Base-by-base conservation (phyloP, 768 basidiomycete genomes). In the Exsudoporus frostii region DNA sequence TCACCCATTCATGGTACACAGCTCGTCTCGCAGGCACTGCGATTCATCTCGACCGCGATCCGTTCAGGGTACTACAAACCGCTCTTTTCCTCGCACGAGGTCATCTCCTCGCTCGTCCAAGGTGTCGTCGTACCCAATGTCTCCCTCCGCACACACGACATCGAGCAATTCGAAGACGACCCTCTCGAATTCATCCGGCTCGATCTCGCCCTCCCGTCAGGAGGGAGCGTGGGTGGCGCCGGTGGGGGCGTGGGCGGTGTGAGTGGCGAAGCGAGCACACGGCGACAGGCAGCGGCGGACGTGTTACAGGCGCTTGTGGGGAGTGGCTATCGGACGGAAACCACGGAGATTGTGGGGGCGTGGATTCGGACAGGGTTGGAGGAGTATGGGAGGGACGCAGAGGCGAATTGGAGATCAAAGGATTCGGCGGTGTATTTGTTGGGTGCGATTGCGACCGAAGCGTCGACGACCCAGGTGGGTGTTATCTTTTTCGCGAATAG, bases 91-190 rank as follows among this genome's bases (percentile, higher is more conserved):
- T 76, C 87, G 2, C 77, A 77, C n/a, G 86, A 88, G 1, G 93
- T 88, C 1, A 86, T 98, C 50, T 82, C 84, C 13, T 81, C 83
- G 3, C 84, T 99, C 51, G 83, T 92, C 6, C 85, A 93, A 69
- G 88, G 90, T 48, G 92, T 98, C 52, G 88, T 98, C 24, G 79
- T 98, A 25, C 94, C 96, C n/a, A 98, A 97, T 62, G 90, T 97
- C 53, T 76, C 82, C 14, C 76, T 98, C 14, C 82, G 94, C 55
- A 86, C 89, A 36, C 89, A 92, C 59, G 95, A 98, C 51, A 79
- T 91, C 45, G 97, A 99, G 63, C 86, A 93, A 68, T 98, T 99
- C 63, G 94, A 97, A 71, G 97, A 98, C 55, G 95, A 97, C 59
- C 95, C 97, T 0, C 80, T 96, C 36, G 96, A 98, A 66, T 98